Evolutionary conservation across 2,329 filamentous ascomycete genomes (phyloP).

Genomic region (Monosporascus sp.): DNA sequence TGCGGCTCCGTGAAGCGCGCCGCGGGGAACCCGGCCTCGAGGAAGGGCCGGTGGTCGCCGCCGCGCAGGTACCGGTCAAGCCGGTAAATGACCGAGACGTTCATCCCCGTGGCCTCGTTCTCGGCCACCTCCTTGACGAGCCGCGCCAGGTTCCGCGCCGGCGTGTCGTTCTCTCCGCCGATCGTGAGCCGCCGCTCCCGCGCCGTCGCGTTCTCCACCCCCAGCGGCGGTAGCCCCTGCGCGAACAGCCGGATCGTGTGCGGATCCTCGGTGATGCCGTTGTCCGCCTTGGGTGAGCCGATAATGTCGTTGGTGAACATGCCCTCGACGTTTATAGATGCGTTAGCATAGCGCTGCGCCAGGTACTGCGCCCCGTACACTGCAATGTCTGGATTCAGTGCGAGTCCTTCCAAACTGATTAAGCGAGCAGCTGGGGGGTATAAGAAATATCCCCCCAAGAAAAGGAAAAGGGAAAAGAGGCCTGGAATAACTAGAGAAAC

Average conservation of each 20-base stretch:
- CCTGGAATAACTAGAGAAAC: too few relatives aligned
- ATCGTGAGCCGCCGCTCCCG: constrained; percentile 35
- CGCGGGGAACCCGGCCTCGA: constrained; percentile 48
- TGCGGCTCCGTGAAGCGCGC: constrained; percentile 53
- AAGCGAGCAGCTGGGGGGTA: too few relatives aligned
- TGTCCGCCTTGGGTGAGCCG: constrained; percentile 41
- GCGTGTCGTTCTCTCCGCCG: constrained; percentile 49
- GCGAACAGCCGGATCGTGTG: constrained; percentile 50
- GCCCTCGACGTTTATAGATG: constrained; percentile 43
- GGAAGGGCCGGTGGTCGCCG: constrained; percentile 51
- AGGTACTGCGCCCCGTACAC: constrained; percentile 46
- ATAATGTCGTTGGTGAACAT: constrained; percentile 56
- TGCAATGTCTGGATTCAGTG: too few relatives aligned
- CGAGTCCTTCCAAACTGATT: too few relatives aligned
- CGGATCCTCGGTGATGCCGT: constrained; percentile 36
- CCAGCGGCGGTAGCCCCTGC: constrained; percentile 36
- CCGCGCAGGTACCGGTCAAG: constrained; percentile 51
- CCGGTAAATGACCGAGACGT: constrained; percentile 49
- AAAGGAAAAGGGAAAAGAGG: too few relatives aligned
- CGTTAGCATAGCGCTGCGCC: constrained; percentile 46
- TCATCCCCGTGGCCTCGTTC: constrained; percentile 47
- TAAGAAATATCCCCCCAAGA: too few relatives aligned
- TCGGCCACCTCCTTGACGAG: constrained; percentile 50
- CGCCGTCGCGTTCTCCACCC: constrained; percentile 32
- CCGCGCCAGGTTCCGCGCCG: constrained; percentile 48